Conservation (phyloP, 345 rosid genomes). For the Eucalyptus microcorys region DNA sequence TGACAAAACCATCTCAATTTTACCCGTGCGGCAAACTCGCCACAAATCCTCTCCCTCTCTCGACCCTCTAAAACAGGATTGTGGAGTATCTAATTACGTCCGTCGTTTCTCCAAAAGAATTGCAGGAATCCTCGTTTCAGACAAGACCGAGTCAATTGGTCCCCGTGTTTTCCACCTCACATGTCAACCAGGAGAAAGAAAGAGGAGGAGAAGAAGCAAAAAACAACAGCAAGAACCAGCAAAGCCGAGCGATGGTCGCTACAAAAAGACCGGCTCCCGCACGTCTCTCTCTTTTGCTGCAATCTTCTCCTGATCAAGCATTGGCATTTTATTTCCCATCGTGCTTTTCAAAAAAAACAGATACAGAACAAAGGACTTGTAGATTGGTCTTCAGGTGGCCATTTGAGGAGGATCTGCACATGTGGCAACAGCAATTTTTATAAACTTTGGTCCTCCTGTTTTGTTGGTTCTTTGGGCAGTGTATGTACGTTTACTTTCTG, state of each 20-base stretch:
- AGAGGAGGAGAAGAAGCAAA: background rate
- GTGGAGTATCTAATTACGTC: background rate
- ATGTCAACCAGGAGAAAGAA: background rate
- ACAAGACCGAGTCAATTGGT: conserved; percentile 31
- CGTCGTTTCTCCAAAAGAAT: conserved; percentile 11
- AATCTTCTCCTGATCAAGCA: background rate
- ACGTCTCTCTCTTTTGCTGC: background rate
- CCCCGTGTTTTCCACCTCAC: conserved; percentile 3
- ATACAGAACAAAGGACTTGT: background rate
- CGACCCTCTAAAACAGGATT: background rate
- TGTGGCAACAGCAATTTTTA: background rate
- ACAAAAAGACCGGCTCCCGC: background rate
- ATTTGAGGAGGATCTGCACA: background rate
- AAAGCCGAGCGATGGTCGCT: background rate
- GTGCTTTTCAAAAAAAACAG: background rate
- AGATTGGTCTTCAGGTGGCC: background rate
- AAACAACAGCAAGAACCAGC: background rate
- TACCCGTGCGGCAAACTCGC: background rate
- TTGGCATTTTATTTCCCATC: background rate
- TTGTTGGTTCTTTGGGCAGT: background rate
- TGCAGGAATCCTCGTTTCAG: conserved; percentile 18
- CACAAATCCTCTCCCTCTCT: background rate
- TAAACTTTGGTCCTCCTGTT: background rate
- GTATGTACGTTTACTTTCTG: background rate
- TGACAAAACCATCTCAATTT: background rate